A percentile compares a stretch with the other conserved stretches of the same genome.
Conservation (phyloP, 768 basidiomycete species). For the Dentipellis fragilis region DNA sequence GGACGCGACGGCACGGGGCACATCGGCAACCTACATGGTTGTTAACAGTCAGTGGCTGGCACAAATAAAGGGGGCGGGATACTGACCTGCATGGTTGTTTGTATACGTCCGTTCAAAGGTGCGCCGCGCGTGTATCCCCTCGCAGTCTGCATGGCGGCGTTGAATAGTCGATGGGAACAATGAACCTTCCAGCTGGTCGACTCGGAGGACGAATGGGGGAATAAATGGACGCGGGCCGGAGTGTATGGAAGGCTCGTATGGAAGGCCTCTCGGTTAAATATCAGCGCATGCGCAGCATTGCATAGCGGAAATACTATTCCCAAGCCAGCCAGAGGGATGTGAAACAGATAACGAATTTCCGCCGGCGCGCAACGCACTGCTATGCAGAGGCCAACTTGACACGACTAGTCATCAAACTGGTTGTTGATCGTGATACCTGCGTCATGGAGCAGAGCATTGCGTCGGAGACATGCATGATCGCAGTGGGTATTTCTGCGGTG, state of each 20-base stretch:
- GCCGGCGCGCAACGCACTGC: no score
- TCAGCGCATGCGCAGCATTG: neutral
- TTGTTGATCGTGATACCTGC: no score
- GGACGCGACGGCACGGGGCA: slow-evolving; percentile 48
- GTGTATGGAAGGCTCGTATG: neutral
- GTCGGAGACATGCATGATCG: no score
- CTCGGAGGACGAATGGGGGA: neutral
- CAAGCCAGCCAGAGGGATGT: neutral
- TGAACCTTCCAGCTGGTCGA: neutral
- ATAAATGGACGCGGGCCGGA: slow-evolving; percentile 3
- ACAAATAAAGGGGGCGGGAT: neutral
- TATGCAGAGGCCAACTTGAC: no score
- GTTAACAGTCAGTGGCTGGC: neutral
- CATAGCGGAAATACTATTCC: neutral
- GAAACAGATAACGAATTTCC: neutral
- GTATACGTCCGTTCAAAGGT: slow-evolving; percentile 11
- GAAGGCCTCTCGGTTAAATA: neutral
- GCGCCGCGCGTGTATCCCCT: slow-evolving; percentile 5
- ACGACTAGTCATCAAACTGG: no score
- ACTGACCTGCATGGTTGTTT: slow-evolving; percentile 9
- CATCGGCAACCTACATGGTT: slow-evolving; percentile 25
- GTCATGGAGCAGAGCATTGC: no score
- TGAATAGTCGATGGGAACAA: neutral
- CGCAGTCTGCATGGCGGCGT: slow-evolving; percentile 7
- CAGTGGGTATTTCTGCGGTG: no score